These are phyloP conservation scores for Amanita muscaria DNA, from an alignment of 768 basidiomycete genomes.

Conservation along the genomic window DNA sequence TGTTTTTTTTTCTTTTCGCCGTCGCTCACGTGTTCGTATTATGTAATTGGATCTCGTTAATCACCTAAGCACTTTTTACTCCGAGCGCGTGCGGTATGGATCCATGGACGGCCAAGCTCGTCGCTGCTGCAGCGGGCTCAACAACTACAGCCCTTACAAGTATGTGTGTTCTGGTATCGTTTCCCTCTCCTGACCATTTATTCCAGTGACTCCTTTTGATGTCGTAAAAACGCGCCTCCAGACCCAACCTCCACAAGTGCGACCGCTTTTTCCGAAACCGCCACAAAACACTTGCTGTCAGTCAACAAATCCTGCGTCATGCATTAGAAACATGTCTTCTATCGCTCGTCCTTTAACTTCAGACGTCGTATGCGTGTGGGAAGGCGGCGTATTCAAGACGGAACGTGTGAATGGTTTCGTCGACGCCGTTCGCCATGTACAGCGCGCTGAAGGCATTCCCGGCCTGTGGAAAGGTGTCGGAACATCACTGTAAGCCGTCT, in stretches of 20 bases:
- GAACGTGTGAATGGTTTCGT: slow-evolving; percentile 79
- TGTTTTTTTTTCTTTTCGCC: no score
- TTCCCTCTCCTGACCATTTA: slow-evolving; percentile 1
- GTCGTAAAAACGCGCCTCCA: slow-evolving; percentile 95
- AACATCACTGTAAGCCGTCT: slow-evolving; percentile 65
- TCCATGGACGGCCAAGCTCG: slow-evolving; percentile 67
- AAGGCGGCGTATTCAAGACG: slow-evolving; percentile 56
- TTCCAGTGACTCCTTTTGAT: slow-evolving; percentile 96
- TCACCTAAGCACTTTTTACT: background rate
- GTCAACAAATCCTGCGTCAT: slow-evolving; percentile 41
- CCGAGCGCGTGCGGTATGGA: slow-evolving; percentile 39
- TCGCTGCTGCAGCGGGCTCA: slow-evolving; percentile 73
- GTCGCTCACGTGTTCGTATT: no score
- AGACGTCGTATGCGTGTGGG: slow-evolving; percentile 75
- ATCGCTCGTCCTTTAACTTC: slow-evolving; percentile 45
- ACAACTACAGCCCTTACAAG: slow-evolving; percentile 79
- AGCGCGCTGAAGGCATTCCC: slow-evolving; percentile 68
- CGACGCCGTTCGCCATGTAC: slow-evolving; percentile 76
- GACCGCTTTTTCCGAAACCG: slow-evolving; percentile 43
- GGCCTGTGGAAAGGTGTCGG: slow-evolving; percentile 96
- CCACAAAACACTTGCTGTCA: slow-evolving; percentile 63
- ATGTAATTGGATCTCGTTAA: no score
- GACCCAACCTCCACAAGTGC: slow-evolving; percentile 63
- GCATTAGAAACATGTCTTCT: slow-evolving; percentile 75
- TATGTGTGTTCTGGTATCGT: slow-evolving; percentile 25